A percentile compares a stretch with the other conserved stretches of the same genome.
Conservation (phyloP, 2,329 filamentous ascomycete genomes). For the Colletotrichum theobromicola region DNA sequence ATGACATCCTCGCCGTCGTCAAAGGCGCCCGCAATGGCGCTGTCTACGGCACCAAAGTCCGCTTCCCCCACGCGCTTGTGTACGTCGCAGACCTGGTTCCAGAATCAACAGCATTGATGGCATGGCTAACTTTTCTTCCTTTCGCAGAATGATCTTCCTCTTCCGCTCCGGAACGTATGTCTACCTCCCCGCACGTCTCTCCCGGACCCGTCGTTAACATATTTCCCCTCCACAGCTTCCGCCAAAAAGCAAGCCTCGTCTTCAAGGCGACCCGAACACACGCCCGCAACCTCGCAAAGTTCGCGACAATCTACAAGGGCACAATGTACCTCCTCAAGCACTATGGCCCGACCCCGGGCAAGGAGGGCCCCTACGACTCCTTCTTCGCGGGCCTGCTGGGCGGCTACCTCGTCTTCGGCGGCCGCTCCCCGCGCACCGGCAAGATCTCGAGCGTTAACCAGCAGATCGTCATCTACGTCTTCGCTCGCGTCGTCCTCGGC, state of each 20-base stretch:
- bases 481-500: constrained; percentile 86
- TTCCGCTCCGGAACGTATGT: constrained; percentile 89
- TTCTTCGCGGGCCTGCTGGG: constrained; percentile 88
- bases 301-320: constrained; percentile 89
- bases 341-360: constrained; percentile 61
- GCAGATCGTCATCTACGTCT: constrained; percentile 98
- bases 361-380: constrained; percentile 77
- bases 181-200: background rate
- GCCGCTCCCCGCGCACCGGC: constrained; percentile 64
- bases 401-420: constrained; percentile 91
- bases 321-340: constrained; percentile 77
- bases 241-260: constrained; percentile 79
- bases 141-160: constrained; percentile 85
- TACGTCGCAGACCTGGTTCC: constrained; percentile 36
- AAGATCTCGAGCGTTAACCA: constrained; percentile 83
- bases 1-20: constrained; percentile 82
- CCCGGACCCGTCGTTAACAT: background rate
- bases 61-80: constrained; percentile 96
- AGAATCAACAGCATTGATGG: background rate
- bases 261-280: constrained; percentile 88
- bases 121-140: background rate
- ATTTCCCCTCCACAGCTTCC: constrained; percentile 52
- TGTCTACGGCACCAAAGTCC: constrained; percentile 96
- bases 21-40: constrained; percentile 97
- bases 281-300: constrained; percentile 88